These are phyloP conservation scores for Clarireedia sp. DNA, from an alignment of 2,329 filamentous ascomycete genomes.

Conservation along the genomic window DNA sequence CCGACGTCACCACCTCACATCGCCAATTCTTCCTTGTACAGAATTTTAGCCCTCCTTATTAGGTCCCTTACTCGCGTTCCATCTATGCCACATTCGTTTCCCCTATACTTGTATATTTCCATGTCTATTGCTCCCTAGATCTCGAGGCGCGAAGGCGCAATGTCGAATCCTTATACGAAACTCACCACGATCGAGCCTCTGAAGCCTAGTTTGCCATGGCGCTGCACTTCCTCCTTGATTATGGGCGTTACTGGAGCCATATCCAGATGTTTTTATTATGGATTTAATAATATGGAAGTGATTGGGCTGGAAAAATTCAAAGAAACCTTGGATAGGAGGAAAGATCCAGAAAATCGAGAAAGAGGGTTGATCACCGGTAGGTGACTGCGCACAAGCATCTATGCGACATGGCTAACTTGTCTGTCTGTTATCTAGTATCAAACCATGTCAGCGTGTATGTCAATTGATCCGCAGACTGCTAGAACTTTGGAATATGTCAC, in stretches of 20 bases:
- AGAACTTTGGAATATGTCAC: constrained; percentile 1
- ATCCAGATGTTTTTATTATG: constrained; percentile 67
- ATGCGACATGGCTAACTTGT: background rate
- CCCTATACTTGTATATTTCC: too few species aligned
- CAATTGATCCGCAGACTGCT: background rate
- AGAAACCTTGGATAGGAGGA: constrained; percentile 64
- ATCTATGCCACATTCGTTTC: too few species aligned
- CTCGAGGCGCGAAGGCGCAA: background rate
- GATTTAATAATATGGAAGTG: constrained; percentile 66
- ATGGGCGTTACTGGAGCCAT: constrained; percentile 67
- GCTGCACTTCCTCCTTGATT: constrained; percentile 61
- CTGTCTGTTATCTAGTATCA: constrained; percentile 49
- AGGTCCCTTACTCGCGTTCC: too few species aligned
- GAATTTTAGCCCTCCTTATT: too few species aligned
- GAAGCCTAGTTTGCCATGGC: constrained; percentile 49
- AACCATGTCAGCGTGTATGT: constrained; percentile 87
- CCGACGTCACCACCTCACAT: too few species aligned
- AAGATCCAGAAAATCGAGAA: constrained; percentile 55
- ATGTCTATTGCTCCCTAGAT: too few species aligned
- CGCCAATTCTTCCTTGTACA: too few species aligned
- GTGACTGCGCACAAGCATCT: background rate
- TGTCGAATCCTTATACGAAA: constrained; percentile 9
- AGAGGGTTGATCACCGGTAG: constrained; percentile 77
- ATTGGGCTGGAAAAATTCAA: constrained; percentile 71
- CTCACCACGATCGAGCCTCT: constrained; percentile 6